A percentile compares a stretch with the other conserved stretches of the same genome.
These are phyloP conservation scores for Piloderma croceum DNA, from an alignment of 768 basidiomycete species.

Conservation along the genomic window DNA sequence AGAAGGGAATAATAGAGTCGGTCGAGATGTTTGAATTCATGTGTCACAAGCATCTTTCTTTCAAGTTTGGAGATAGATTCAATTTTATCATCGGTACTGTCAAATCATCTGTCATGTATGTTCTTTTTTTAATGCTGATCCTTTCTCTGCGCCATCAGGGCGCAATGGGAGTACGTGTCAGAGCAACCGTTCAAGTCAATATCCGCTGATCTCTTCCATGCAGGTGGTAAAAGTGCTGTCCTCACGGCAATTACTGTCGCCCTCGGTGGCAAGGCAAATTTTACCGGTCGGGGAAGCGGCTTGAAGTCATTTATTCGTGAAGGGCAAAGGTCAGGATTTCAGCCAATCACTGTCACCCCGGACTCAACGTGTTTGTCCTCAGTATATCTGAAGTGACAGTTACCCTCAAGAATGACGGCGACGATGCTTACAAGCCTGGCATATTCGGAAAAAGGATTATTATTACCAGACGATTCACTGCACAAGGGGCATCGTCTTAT, in stretches of 20 bases:
- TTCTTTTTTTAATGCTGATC: too few relatives aligned
- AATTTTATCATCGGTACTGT: slow-evolving; percentile 92
- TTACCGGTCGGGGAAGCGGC: slow-evolving; percentile 86
- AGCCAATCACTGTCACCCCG: not conserved
- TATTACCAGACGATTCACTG: slow-evolving; percentile 76
- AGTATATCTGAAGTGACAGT: slow-evolving; percentile 76
- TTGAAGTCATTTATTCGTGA: slow-evolving; percentile 83
- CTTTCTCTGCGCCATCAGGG: too few relatives aligned
- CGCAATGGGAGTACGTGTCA: too few relatives aligned
- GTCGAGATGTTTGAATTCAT: slow-evolving; percentile 92
- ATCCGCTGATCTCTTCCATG: slow-evolving; percentile 1
- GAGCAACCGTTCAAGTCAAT: too few relatives aligned
- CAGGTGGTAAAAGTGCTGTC: slow-evolving; percentile 94
- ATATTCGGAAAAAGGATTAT: slow-evolving; percentile 84
- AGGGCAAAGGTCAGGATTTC: slow-evolving; percentile 64
- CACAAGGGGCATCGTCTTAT: slow-evolving; percentile 72
- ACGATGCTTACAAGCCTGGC: slow-evolving; percentile 80
- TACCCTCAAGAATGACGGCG: slow-evolving; percentile 81
- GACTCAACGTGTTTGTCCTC: slow-evolving; percentile 1
- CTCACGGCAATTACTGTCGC: slow-evolving; percentile 90
- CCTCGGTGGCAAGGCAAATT: slow-evolving; percentile 87
- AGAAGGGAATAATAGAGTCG: slow-evolving; percentile 82
- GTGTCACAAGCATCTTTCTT: slow-evolving; percentile 83
- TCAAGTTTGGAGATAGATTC: slow-evolving; percentile 87
- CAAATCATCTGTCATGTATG: too few relatives aligned